Conservation (phyloP, 345 rosid species). For the Luvunga scandens region DNA sequence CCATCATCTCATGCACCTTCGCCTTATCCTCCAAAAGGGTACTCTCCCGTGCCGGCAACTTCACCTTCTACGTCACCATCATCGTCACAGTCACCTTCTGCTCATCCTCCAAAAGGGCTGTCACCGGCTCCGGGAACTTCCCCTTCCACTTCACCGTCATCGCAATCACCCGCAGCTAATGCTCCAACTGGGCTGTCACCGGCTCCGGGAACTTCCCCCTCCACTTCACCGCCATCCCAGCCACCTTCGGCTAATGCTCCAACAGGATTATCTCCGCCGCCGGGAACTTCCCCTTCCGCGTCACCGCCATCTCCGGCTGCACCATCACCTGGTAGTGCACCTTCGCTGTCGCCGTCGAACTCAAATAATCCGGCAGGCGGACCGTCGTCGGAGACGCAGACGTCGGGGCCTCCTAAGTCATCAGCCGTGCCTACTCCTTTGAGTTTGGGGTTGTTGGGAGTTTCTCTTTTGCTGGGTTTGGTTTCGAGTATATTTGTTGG, state of each 20-base stretch:
- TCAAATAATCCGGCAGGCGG: constrained; percentile 10
- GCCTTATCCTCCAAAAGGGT: not conserved
- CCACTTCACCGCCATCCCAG: not conserved
- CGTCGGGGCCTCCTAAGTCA: constrained; percentile 15
- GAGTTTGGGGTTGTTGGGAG: not conserved
- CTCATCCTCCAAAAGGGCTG: not conserved
- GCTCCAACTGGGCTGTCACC: not conserved
- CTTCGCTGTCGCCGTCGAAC: constrained; percentile 10
- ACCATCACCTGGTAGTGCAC: not conserved
- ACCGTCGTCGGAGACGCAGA: not conserved
- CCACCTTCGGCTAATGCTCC: not conserved
- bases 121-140: not conserved
- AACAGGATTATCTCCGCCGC: not conserved
- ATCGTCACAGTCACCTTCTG: not conserved
- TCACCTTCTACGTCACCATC: too few relatives aligned
- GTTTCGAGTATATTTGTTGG: constrained; percentile 4
- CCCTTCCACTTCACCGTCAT: not conserved
- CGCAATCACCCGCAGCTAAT: not conserved
- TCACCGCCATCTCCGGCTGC: not conserved
- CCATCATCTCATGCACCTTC: not conserved
- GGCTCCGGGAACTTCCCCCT: not conserved
- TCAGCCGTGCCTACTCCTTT: constrained; percentile 6
- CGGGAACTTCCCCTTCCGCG: not conserved
- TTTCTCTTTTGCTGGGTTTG: constrained; percentile 10
- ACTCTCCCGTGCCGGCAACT: not conserved